Evolutionary conservation across 345 rosid species (phyloP), one percentile per base, ranked within the genome.

Genomic region (Arabidopsis arenosa): DNA sequence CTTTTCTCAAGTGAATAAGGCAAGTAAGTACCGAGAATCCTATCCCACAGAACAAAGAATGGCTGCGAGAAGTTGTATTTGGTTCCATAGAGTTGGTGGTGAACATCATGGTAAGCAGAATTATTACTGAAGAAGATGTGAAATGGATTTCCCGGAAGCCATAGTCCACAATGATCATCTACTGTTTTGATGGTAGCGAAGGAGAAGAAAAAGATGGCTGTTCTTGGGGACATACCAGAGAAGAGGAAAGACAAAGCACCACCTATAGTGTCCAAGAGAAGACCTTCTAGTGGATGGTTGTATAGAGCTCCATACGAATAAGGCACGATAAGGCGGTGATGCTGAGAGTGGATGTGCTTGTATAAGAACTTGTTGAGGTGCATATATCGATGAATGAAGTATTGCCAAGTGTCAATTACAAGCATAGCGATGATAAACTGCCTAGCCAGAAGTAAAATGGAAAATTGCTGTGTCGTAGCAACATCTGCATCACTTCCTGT

Each of bases 11-110:
- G 85, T n/a, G 89, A 56, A 77, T 87, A 91, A 21, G 96, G 86
- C 96, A 88, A 79, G 71, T 90, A 73, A 17, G 93, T 90, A 33
- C 92, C 90, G 0, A 87, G 89, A 70, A 91, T 84, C 80, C 75
- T 74, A 77, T 91, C 96, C 96, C 94, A 91, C 84, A 82, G 47
- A 54, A 88, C 82, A 18, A 91, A 91, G 85, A 90, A 91, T 3
- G 96, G 96, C 78, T 87, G 96, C 4, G 93, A 88, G 81, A 88
- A 88, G 79, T 87, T 90, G 79, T 86, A 85, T 80, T 88, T 90
- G 66, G 52, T 88, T 3, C 96, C 96, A n/a, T 87, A 89, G 33
- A 91, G 89, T 71, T 91, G 96, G 53, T 91, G 96, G 75, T 91
- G 96, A 71, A 91, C 83, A 72, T 91, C 94, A 56, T 91, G 96